phyloP scores from a whole-genome alignment of 2,329 filamentous ascomycete genomes.

The Akanthomyces dipterigenus region DNA sequence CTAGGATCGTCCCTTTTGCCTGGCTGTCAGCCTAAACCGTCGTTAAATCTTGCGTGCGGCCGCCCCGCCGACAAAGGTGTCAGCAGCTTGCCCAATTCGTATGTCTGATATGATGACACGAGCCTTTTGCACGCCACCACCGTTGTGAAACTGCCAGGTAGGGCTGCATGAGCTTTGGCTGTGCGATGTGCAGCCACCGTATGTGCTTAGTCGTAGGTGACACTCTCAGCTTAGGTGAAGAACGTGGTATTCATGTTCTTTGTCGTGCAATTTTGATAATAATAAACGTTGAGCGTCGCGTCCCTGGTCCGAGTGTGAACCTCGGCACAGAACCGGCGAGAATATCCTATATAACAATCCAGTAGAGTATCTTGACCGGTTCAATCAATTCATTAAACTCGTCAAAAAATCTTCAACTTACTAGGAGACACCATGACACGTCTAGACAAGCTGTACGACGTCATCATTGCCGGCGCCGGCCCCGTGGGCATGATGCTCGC shows the following conservation, averaged over 20 bases:
- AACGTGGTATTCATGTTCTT: too few species aligned
- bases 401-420: neutral
- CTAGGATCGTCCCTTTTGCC: neutral
- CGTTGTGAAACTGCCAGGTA: too few species aligned
- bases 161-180: too few species aligned
- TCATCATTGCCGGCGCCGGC: constrained; percentile 29
- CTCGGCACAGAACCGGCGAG: neutral
- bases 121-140: too few species aligned
- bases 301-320: neutral
- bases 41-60: neutral
- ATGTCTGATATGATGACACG: too few species aligned
- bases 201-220: neutral
- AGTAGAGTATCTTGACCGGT: neutral
- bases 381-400: neutral
- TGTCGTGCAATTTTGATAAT: neutral
- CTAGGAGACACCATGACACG: neutral
- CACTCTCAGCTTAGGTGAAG: too few species aligned
- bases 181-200: too few species aligned
- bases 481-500: constrained; percentile 30
- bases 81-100: neutral
- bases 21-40: neutral
- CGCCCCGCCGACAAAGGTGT: neutral
- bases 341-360: neutral
- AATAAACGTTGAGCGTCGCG: neutral
- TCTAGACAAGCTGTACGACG: constrained; percentile 22